Evolutionary conservation across 371 early-diverging fungal species (phyloP).

Genomic region (Zopfochytrium polystomum): DNA sequence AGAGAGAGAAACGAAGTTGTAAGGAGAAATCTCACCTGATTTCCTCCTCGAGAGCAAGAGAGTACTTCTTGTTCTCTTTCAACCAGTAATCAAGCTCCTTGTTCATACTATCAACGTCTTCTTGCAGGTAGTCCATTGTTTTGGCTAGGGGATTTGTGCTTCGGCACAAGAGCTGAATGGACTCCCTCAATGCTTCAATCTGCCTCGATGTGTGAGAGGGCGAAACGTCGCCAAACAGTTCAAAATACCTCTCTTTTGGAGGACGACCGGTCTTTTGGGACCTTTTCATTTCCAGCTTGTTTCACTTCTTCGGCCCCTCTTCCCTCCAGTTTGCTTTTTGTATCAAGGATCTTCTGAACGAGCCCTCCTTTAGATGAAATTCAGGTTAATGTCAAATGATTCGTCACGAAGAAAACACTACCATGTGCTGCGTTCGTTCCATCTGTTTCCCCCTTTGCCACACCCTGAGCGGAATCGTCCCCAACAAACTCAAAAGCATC

Average conservation of each 20-base stretch:
- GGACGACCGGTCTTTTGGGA: constrained; percentile 25
- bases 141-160: constrained; percentile 50
- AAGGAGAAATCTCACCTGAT: constrained; percentile 11
- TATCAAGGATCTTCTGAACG: constrained; percentile 48
- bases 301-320: constrained; percentile 6
- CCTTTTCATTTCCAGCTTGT: constrained; percentile 2
- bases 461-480: constrained; percentile 3
- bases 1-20: neutral
- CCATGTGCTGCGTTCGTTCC: too few relatives aligned
- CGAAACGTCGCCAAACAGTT: neutral
- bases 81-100: constrained; percentile 50
- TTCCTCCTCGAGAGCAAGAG: constrained; percentile 28
- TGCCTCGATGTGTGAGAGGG: neutral
- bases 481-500: constrained; percentile 37
- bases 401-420: too few relatives aligned
- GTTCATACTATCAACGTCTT: constrained; percentile 55
- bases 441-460: constrained; percentile 12
- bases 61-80: constrained; percentile 34
- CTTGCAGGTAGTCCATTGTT: constrained; percentile 54
- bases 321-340: constrained; percentile 38
- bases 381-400: neutral
- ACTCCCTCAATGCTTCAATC: constrained; percentile 39
- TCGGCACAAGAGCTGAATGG: constrained; percentile 46
- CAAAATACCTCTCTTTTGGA: constrained; percentile 27
- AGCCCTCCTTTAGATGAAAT: constrained; percentile 36